Evolutionary conservation across 768 basidiomycete genomes (phyloP).

Genomic region (Mycena maculata): DNA sequence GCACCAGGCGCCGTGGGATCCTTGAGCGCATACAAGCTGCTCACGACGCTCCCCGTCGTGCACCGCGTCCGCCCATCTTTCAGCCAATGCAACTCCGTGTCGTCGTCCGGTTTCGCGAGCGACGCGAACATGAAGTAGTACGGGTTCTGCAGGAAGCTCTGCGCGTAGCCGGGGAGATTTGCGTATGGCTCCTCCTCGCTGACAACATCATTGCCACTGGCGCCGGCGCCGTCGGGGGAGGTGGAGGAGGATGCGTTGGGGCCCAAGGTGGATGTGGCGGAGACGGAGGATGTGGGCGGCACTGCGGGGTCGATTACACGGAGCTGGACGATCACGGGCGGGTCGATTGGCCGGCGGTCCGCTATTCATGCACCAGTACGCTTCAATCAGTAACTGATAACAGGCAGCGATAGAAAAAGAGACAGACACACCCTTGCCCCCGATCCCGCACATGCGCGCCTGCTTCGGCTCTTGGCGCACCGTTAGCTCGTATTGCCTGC

Average conservation of each 20-base stretch:
- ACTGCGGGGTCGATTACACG: conserved; percentile 77
- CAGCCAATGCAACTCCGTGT: conserved; percentile 87
- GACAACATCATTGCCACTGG: conserved; percentile 33
- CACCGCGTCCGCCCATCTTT: conserved; percentile 93
- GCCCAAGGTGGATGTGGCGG: not conserved
- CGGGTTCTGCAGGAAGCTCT: conserved; percentile 86
- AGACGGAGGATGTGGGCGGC: conserved; percentile 1
- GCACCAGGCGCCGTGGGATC: conserved; percentile 52
- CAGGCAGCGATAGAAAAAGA: not conserved
- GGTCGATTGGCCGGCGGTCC: conserved; percentile 96
- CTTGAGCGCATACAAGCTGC: conserved; percentile 91
- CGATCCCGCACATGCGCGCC: conserved; percentile 90
- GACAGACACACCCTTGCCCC: conserved; percentile 70
- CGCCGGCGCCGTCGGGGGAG: conserved; percentile 26
- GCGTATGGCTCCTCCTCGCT: conserved; percentile 43
- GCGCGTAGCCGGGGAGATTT: conserved; percentile 56
- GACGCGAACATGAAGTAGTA: conserved; percentile 97
- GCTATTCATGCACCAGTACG: conserved; percentile 56
- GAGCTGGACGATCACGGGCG: conserved; percentile 96
- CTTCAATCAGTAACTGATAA: not conserved
- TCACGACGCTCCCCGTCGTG: conserved; percentile 92
- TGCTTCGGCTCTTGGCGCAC: conserved; percentile 94
- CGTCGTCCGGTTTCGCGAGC: conserved; percentile 89
- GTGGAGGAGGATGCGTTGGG: not conserved
- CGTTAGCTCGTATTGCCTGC: conserved; percentile 85